Conservation (phyloP, 345 rosid species). For the Syzygium aromaticum region DNA sequence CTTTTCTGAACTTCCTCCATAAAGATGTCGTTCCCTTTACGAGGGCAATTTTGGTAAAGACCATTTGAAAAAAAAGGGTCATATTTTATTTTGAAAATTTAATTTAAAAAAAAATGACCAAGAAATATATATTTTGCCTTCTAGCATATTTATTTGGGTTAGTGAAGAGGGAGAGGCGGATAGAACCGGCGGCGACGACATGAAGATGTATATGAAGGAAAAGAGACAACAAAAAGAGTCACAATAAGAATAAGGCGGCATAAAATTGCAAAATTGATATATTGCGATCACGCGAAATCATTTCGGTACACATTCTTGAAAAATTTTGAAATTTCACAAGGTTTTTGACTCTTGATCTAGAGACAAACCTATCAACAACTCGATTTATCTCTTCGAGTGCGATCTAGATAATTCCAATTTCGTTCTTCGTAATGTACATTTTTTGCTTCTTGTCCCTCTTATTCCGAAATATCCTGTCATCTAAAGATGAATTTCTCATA, state of each 20-base stretch:
- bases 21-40: neutral
- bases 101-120: neutral
- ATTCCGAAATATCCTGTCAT: neutral
- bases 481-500: neutral
- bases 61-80: neutral
- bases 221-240: too few species aligned
- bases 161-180: neutral
- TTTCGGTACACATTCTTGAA: accelerated
- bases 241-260: too few species aligned
- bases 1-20: neutral
- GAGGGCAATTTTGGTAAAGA: neutral
- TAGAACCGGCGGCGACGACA: neutral
- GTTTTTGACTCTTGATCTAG: accelerated
- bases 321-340: neutral
- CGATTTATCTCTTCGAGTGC: neutral
- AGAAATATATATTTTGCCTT: neutral
- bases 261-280: too few species aligned
- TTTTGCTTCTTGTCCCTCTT: neutral
- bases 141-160: neutral
- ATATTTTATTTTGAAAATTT: neutral
- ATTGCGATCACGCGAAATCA: too few species aligned
- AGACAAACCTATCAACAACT: accelerated
- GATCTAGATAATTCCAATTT: neutral
- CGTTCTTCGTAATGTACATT: neutral
- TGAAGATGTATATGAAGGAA: too few species aligned